Percentiles rank a stretch among this genome's conserved stretches.
Evolutionary conservation across 2,329 filamentous ascomycete genomes (phyloP).

Genomic region (Xylaria sp.): DNA sequence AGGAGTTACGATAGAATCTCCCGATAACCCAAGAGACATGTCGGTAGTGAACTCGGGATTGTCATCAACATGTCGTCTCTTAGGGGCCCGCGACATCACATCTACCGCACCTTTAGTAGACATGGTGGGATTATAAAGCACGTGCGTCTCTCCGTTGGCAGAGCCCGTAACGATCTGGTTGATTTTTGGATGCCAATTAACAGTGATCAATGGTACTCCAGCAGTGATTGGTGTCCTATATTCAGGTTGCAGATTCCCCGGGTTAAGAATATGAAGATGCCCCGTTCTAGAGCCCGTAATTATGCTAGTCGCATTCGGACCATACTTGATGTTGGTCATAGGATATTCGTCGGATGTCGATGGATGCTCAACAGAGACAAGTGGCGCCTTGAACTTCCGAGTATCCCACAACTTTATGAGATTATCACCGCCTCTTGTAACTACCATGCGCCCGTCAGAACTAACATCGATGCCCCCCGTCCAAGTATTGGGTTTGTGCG

Average conservation of each 20-base stretch:
- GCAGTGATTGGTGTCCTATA: constrained; percentile 90
- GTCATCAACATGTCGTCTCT: constrained; percentile 95
- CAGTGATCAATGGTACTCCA: constrained; percentile 81
- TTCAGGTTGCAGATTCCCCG: constrained; percentile 86
- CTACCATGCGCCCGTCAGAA: constrained; percentile 86
- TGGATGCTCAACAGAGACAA: constrained; percentile 80
- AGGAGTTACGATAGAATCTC: constrained; percentile 80
- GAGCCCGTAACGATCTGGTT: constrained; percentile 97
- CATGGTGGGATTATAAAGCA: constrained; percentile 88
- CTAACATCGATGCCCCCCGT: constrained; percentile 93
- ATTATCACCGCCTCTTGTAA: constrained; percentile 90
- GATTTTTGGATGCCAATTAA: constrained; percentile 91
- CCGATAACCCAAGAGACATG: constrained; percentile 80
- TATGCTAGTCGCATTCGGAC: constrained; percentile 83
- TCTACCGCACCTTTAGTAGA: constrained; percentile 85
- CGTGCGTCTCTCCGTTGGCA: constrained; percentile 86
- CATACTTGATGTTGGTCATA: constrained; percentile 89
- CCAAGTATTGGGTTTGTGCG: constrained; percentile 86
- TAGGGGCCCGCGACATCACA: constrained; percentile 92
- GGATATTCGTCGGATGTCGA: constrained; percentile 87
- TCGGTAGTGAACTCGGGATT: constrained; percentile 89
- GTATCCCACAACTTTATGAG: constrained; percentile 97
- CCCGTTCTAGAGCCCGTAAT: constrained; percentile 89
- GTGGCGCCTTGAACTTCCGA: constrained; percentile 90
- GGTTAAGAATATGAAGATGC: constrained; percentile 91